phyloP scores from a whole-genome alignment of 495 filamentous ascomycete genomes.

The Cladorrhinum samala region DNA sequence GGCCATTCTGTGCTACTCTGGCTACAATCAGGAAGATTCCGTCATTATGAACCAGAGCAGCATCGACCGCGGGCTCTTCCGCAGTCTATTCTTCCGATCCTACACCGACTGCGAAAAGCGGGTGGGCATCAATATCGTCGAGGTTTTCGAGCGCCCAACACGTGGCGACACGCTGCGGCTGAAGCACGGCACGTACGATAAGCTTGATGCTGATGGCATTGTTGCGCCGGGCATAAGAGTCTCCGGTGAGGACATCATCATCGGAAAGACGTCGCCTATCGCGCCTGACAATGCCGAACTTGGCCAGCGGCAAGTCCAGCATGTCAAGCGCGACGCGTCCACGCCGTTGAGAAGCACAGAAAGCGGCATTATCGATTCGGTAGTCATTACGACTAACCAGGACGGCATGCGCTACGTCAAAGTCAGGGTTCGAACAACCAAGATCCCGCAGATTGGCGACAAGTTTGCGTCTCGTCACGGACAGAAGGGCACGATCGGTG shows the following conservation, averaged over 20 bases:
- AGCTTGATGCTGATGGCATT: constrained; percentile 92
- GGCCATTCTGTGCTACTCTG: constrained; percentile 92
- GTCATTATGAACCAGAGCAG: constrained; percentile 99
- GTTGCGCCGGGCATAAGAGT: constrained; percentile 89
- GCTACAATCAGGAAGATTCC: constrained; percentile 99
- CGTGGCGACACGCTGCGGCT: constrained; percentile 79
- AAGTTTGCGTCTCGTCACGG: constrained; percentile 99
- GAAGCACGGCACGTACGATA: constrained; percentile 96
- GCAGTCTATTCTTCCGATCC: constrained; percentile 94
- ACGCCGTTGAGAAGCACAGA: constrained; percentile 92
- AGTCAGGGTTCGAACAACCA: constrained; percentile 93
- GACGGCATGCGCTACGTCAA: constrained; percentile 90
- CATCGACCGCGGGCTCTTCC: constrained; percentile 94
- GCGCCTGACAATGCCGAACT: constrained; percentile 88
- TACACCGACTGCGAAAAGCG: constrained; percentile 95
- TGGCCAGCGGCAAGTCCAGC: constrained; percentile 79
- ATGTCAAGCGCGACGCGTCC: constrained; percentile 90
- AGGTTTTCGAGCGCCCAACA: constrained; percentile 91
- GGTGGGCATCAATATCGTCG: constrained; percentile 80
- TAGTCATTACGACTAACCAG: constrained; percentile 86
- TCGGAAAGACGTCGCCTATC: constrained; percentile 95
- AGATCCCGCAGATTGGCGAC: constrained; percentile 97
- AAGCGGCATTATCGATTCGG: constrained; percentile 91
- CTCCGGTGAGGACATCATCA: constrained; percentile 97
- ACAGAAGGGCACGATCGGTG: constrained; percentile 98